These are phyloP conservation scores for Clitopilus passeckerianus DNA, from an alignment of 768 basidiomycete genomes.

Conservation along the genomic window DNA sequence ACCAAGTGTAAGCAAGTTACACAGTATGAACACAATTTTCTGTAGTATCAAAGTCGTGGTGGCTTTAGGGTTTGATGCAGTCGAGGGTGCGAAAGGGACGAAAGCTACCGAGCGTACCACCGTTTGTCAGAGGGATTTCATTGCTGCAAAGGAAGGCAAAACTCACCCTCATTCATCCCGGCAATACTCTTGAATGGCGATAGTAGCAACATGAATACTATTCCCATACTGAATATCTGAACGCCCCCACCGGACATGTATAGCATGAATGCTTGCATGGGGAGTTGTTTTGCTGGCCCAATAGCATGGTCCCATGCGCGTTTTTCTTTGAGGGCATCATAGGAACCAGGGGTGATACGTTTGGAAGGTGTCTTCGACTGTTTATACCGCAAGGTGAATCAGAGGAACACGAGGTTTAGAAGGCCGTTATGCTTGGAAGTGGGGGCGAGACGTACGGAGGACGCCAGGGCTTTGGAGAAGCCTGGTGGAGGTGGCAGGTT, in stretches of 20 bases:
- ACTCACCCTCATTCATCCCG: slow-evolving; percentile 70
- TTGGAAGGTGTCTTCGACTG: slow-evolving; percentile 41
- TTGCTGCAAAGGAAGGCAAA: not conserved
- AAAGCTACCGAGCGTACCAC: slow-evolving; percentile 44
- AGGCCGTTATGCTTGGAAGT: no score
- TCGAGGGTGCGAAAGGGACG: slow-evolving; percentile 67
- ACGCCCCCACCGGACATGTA: slow-evolving; percentile 98
- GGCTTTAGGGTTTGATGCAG: slow-evolving; percentile 39
- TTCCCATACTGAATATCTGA: slow-evolving; percentile 96
- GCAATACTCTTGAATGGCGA: slow-evolving; percentile 82
- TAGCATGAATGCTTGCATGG: slow-evolving; percentile 98
- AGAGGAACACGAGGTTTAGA: no score
- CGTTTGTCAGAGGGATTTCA: not conserved
- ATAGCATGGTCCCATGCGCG: slow-evolving; percentile 86
- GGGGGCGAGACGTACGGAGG: slow-evolving; percentile 24
- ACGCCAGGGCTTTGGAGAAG: slow-evolving; percentile 42
- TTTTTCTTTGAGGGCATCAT: slow-evolving; percentile 66
- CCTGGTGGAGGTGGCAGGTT: slow-evolving; percentile 64
- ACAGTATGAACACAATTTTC: slow-evolving; percentile 65
- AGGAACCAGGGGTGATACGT: slow-evolving; percentile 38
- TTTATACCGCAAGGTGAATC: not conserved
- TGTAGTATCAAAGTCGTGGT: slow-evolving; percentile 58
- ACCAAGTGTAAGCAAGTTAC: slow-evolving; percentile 72
- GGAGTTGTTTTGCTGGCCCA: slow-evolving; percentile 82
- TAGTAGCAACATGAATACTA: slow-evolving; percentile 88